Evolutionary conservation across 164 flowering plant species (phyloP).

Genomic region (Platanus orientalis): DNA sequence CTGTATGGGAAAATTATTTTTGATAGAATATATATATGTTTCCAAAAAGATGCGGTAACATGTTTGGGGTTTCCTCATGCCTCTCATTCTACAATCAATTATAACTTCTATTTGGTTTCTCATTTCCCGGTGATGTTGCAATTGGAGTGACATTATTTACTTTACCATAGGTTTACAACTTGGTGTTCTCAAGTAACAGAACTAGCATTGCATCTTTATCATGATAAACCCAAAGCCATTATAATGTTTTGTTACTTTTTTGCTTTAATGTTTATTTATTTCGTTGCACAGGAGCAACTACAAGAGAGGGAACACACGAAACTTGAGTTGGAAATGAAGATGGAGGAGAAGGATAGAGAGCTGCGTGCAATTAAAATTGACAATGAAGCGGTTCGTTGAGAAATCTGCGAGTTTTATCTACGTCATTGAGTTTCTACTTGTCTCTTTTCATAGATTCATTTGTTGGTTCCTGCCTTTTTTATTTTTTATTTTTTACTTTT

Average conservation of each 20-base stretch:
- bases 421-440: not conserved
- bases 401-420: not conserved
- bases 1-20: too few relatives aligned
- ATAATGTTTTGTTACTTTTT: not conserved
- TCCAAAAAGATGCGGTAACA: too few relatives aligned
- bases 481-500: conserved; percentile 11
- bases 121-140: too few relatives aligned
- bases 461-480: not conserved
- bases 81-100: too few relatives aligned
- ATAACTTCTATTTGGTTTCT: too few relatives aligned
- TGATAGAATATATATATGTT: too few relatives aligned
- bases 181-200: too few relatives aligned
- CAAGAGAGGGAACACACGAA: conserved; percentile 60
- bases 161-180: too few relatives aligned
- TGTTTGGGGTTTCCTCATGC: too few relatives aligned
- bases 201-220: too few relatives aligned
- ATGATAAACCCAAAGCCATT: not conserved
- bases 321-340: conserved; percentile 59
- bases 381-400: conserved; percentile 70
- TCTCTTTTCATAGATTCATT: not conserved
- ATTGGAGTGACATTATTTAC: too few relatives aligned
- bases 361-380: conserved; percentile 74
- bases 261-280: too few relatives aligned
- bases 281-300: conserved; percentile 62
- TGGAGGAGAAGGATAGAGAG: conserved; percentile 88